Conservation (phyloP, 1,284 basidiomycete genomes). For the Rhizoctonia solani region DNA sequence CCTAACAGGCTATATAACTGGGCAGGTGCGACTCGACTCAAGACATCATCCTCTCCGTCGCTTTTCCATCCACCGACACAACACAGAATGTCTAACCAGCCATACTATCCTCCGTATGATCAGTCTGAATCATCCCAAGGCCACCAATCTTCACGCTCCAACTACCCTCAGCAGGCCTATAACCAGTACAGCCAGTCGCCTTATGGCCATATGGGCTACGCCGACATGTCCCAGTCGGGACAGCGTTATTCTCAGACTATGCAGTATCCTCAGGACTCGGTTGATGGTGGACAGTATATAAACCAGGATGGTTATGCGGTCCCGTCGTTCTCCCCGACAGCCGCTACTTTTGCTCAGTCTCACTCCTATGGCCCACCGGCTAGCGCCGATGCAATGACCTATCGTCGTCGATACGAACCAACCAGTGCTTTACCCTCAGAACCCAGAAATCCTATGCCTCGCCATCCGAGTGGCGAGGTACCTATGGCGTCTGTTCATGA, state of each 20-base stretch:
- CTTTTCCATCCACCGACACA: neutral
- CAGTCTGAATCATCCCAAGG: neutral
- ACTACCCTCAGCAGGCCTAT: neutral
- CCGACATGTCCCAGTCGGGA: slow-evolving; percentile 11
- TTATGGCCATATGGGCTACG: slow-evolving; percentile 21
- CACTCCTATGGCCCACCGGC: neutral
- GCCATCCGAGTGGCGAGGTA: slow-evolving; percentile 9
- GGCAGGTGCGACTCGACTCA: neutral
- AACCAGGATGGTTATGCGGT: neutral
- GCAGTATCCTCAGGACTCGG: neutral
- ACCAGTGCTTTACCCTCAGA: slow-evolving; percentile 2
- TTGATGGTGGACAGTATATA: neutral
- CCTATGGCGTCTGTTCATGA: slow-evolving; percentile 15
- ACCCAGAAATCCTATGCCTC: neutral
- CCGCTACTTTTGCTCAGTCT: slow-evolving; percentile 2
- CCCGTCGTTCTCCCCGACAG: slow-evolving; percentile 21
- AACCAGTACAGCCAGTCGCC: slow-evolving; percentile 9
- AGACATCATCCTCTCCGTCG: neutral
- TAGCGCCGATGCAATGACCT: slow-evolving; percentile 7
- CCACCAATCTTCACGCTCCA: neutral
- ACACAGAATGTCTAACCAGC: slow-evolving; percentile 13
- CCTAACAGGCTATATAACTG: slow-evolving; percentile 5
- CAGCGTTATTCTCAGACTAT: neutral
- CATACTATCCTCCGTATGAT: slow-evolving; percentile 12
- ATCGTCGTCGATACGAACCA: slow-evolving; percentile 15